A percentile compares a stretch with the other conserved stretches of the same genome.
Conservation (phyloP, 1,284 basidiomycete genomes). For the Ceratobasidium sp. region DNA sequence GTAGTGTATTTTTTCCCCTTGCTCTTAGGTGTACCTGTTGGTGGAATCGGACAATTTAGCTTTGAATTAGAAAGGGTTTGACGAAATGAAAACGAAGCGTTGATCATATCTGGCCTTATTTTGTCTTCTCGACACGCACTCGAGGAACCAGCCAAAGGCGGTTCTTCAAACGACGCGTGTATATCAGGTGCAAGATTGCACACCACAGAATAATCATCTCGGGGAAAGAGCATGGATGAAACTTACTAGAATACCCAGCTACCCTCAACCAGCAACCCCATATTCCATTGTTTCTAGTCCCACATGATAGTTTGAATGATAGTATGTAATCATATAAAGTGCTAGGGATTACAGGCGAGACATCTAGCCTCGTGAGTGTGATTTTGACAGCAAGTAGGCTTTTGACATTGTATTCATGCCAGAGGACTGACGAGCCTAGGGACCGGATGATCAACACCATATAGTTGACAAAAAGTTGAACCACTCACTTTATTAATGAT, state of each 20-base stretch:
- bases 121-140: conserved; percentile 41
- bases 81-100: background rate
- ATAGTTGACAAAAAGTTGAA: conserved; percentile 33
- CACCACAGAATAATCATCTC: conserved; percentile 37
- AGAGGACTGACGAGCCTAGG: conserved; percentile 86
- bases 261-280: no score
- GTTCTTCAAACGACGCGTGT: conserved; percentile 66
- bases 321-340: conserved; percentile 8
- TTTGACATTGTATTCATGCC: conserved; percentile 59
- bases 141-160: conserved; percentile 39
- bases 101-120: conserved; percentile 50
- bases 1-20: background rate
- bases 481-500: conserved; percentile 86
- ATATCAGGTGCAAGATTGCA: conserved; percentile 54
- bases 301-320: background rate
- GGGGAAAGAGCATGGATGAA: conserved; percentile 33
- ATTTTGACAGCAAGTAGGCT: background rate
- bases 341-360: conserved; percentile 20
- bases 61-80: background rate
- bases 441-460: conserved; percentile 6
- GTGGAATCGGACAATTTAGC: background rate
- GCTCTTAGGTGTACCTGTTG: conserved; percentile 13
- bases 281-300: background rate
- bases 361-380: background rate
- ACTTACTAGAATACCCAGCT: no score